Evolutionary conservation across 306 rosid genomes (phyloP), one percentile per base, ranked within the genome.

Genomic region (Sindora glabra): DNA sequence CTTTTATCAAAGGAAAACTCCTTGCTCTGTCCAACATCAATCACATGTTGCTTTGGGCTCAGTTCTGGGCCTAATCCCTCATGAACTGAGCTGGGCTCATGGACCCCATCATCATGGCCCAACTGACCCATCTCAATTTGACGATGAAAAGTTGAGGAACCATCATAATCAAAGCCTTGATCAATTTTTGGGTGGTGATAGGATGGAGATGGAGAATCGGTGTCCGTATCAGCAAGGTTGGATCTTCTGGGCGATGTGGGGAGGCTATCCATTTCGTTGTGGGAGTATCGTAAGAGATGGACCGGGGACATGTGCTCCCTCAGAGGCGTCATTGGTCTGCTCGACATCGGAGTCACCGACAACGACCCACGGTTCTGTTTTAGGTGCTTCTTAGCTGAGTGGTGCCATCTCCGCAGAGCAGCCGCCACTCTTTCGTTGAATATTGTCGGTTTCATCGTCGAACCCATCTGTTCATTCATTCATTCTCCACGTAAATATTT

Each of bases 341-440:
- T 79, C 6, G 94, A 80, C 41, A 67, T 21, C 4, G 90, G 81
- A 9, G 79, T 84, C 5, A 54, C 61, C 0, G 49, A 1, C 0
- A 32, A 7, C 2, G 79, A 62, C 7, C 82, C 89, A 21, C 51
- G 70, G 68, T 72, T 80, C 5, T 74, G 76, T 47, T 74, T 88
- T 9, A 88, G 7, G 44, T 80, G 78, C 79, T 74, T 76, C 65
- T 56, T 74, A 0, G 96, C 94, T 0, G 76, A 18, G 48, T 66
- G 82, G 71, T 88, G 89, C 96, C 94, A 85, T 16, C 77, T 82
- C 54, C 81, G 77, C 3, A 88, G 69, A 1, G 96, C 96, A 8
- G 10, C 11, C 0, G 88, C 96, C 18, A 88, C 84, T 61, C 77
- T 75, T 22, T 85, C 84, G 29, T 80, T 76, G 84, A 88, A 85